Conservation (phyloP, 768 basidiomycete species). For the Termitomyces sp. region DNA sequence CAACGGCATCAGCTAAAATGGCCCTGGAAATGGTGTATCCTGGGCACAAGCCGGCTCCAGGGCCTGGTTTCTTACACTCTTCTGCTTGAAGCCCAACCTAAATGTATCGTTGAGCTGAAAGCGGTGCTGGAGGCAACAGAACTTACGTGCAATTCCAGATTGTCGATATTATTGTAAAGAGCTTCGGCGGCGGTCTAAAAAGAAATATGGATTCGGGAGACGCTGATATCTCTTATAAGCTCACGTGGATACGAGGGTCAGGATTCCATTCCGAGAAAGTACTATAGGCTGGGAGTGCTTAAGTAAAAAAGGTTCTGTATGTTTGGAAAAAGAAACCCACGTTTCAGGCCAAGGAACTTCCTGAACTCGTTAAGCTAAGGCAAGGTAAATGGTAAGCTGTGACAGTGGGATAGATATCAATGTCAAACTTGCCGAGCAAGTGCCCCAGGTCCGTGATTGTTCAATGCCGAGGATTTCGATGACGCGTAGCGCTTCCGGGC, state of each 20-base stretch:
- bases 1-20: slow-evolving; percentile 79
- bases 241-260: slow-evolving; percentile 50
- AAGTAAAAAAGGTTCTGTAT: slow-evolving; percentile 7
- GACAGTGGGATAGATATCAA: not conserved
- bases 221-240: slow-evolving; percentile 10
- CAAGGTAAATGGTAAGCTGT: slow-evolving; percentile 1
- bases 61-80: slow-evolving; percentile 56
- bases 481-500: slow-evolving; percentile 59
- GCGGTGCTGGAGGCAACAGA: not conserved
- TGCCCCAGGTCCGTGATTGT: slow-evolving; percentile 64
- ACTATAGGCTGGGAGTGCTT: slow-evolving; percentile 42
- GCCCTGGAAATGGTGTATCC: slow-evolving; percentile 83
- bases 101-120: not conserved
- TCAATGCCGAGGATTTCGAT: slow-evolving; percentile 70
- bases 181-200: slow-evolving; percentile 55
- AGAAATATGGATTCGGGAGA: not conserved
- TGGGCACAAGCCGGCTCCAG: slow-evolving; percentile 76
- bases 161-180: slow-evolving; percentile 71
- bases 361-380: slow-evolving; percentile 67
- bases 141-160: slow-evolving; percentile 73
- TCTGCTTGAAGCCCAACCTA: slow-evolving; percentile 72
- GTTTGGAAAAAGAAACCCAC: slow-evolving; percentile 29
- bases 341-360: slow-evolving; percentile 66
- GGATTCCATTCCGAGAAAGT: slow-evolving; percentile 75
- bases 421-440: slow-evolving; percentile 54